Evolutionary conservation across 352 stramenopile genomes (phyloP), one percentile per base, ranked within the genome.

Genomic region (Pythium scleroteichum): DNA sequence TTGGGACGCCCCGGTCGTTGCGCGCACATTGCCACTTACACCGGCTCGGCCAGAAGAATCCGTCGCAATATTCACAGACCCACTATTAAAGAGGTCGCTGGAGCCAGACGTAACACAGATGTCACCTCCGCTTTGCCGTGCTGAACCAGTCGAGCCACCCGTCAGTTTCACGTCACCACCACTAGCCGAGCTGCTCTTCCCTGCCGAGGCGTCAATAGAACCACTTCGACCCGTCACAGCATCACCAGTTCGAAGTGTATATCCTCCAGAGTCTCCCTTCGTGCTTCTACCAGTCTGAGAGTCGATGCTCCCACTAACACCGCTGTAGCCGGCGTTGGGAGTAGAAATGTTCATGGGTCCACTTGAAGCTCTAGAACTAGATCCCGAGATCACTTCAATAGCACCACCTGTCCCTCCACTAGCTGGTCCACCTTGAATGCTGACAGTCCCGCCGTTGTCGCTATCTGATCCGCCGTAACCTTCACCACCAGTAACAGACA

Each of bases 51-150:
- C 92, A 12, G 90, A 90, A 35, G 85, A 73, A 17, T 84, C 75
- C 8, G 86, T 97, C 24, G 69, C 69, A 33, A 98, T 59, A 16
- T 62, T 76, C n/a, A 97, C 64, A 32, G 64, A 68, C 10, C 95
- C 95, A 53, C 85, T 98, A 49, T 92, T 87, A 32, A 60, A 64
- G 29, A 73, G 66, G 5, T 72, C 62, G 35, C 80, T 90, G 53
- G 60, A 84, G 1, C 94, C 95, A 53, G 86, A 94, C 14, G 57
- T 74, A 56, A 97, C 79, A 4, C 70, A 49, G 23, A 98, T 73
- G 29, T 78, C 75, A 27, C 92, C 93, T 46, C 94, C 94, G 61
- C 73, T 77, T 62, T 87, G 69, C 3, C 26, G 23, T 19, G 46
- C 32, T 4, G 68, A 64, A 59, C 42, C 69, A 4, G 77, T 78